Evolutionary conservation across 768 basidiomycete genomes (phyloP), one percentile per base, ranked within the genome.

Genomic region (Tulasnella sp.): DNA sequence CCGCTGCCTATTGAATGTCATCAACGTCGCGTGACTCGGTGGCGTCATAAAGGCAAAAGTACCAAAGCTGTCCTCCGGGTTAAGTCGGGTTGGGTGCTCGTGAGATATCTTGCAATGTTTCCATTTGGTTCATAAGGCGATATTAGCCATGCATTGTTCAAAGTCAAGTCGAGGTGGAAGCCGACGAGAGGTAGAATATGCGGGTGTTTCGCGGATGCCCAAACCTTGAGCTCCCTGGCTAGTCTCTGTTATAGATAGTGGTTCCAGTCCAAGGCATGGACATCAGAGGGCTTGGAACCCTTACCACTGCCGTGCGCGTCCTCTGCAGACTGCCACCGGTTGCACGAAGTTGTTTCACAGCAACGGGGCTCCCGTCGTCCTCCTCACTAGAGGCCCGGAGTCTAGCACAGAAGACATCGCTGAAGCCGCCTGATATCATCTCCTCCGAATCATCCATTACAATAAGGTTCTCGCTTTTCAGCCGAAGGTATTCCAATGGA

Each of bases 121-220:
- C 74, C 74, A 29, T 74, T 74, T 3, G 51, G 32, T 32, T 35
- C 51, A 39, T 48, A 74, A 29, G 74, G 74, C 26, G 46, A 74
- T n/a, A 74, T 55, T 20, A 74, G 44, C 74, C 44, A 48, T 29
- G 74, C 74, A 23, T 74, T 37, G 51, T 74, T 48, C 23, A 57
- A 32, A 7, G 32, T 32, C 23, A 55, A 3, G 74, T 48, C 46
- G 46, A 74, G 44, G 32, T 74, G 51, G 51, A 74, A 74, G 32
- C 74, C 74, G 46, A 74, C 29, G n/a, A 74, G 51, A 48, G 74
- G 74, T 15, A 74, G 51, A 55, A 74, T 74, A 42, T 74, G 9
- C 11, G 46, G 18, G 32, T 74, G 74, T 23, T 55, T 37, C 23
- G 46, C 40, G 9, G 18, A 16, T 7, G 74, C 39, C 74, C 74